Evolutionary conservation across 176 grass and related monocot species (phyloP).

Genomic region (Aegilops umbellulata): DNA sequence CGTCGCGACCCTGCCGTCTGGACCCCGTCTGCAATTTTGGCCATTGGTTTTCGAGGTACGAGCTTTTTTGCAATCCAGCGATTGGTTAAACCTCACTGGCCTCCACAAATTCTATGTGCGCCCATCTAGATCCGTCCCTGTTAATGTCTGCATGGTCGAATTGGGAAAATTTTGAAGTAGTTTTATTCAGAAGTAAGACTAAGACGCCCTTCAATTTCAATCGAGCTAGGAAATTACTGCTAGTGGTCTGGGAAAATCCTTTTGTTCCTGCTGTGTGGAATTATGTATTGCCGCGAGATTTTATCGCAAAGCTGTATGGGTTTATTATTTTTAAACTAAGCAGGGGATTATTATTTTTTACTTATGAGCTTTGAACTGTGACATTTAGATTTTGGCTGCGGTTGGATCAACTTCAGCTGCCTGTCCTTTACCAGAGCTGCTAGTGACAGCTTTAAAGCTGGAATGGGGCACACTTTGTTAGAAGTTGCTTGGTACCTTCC

Average conservation of each 20-base stretch:
- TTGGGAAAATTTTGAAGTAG: background rate
- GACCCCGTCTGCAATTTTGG: background rate
- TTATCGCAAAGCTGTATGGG: background rate
- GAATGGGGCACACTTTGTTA: constrained; percentile 26
- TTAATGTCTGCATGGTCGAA: background rate
- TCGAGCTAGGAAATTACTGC: background rate
- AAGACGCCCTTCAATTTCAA: background rate
- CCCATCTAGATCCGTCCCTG: background rate
- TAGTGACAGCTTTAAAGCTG: constrained; percentile 23
- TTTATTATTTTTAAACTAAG: background rate
- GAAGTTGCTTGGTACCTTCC: constrained; percentile 37
- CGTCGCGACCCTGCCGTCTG: background rate
- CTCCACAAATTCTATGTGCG: background rate
- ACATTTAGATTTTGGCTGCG: background rate
- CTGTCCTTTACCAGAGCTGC: constrained; percentile 23
- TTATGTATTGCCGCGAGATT: background rate
- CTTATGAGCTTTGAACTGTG: background rate
- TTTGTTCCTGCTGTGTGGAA: background rate
- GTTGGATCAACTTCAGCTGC: constrained; percentile 22
- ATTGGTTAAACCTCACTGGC: constrained; percentile 2
- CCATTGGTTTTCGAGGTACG: constrained; percentile 14
- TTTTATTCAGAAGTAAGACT: background rate
- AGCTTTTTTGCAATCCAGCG: background rate
- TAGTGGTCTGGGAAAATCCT: background rate
- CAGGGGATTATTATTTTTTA: background rate